Percentiles rank a stretch among this genome's conserved stretches.
Evolutionary conservation across 2,329 filamentous ascomycete genomes (phyloP).

Genomic region (Aspergillus sp.): DNA sequence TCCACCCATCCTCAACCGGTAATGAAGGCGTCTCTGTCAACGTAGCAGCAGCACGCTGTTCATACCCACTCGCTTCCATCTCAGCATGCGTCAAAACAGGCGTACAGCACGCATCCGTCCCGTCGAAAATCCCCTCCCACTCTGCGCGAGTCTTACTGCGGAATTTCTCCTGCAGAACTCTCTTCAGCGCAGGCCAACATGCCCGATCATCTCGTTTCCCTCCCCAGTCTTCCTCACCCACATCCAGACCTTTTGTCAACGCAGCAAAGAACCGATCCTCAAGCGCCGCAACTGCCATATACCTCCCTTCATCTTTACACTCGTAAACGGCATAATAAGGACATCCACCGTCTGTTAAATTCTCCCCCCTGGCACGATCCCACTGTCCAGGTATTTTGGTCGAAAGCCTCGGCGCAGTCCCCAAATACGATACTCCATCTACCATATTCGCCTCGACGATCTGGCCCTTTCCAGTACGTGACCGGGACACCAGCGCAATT

Average conservation of each 20-base stretch:
- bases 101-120: conserved; percentile 82
- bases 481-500: conserved; percentile 64
- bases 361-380: conserved; percentile 60
- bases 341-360: conserved; percentile 72
- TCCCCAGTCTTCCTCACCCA: conserved; percentile 42
- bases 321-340: conserved; percentile 83
- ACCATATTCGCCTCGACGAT: conserved; percentile 94
- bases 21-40: conserved; percentile 57
- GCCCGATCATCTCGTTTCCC: conserved; percentile 1
- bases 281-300: conserved; percentile 78
- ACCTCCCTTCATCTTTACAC: conserved; percentile 58
- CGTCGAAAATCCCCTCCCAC: conserved; percentile 80
- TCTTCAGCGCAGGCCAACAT: conserved; percentile 60
- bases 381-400: conserved; percentile 57
- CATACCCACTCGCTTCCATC: conserved; percentile 51
- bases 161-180: conserved; percentile 46
- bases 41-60: conserved; percentile 31
- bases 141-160: conserved; percentile 61
- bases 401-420: conserved; percentile 65
- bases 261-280: conserved; percentile 73
- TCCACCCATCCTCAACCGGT: conserved; percentile 52
- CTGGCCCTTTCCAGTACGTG: conserved; percentile 63
- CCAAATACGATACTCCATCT: conserved; percentile 71
- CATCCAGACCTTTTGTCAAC: conserved; percentile 60
- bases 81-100: conserved; percentile 71